These are phyloP conservation scores for Camelina neglecta DNA, from an alignment of 345 rosid species.

Conservation along the genomic window DNA sequence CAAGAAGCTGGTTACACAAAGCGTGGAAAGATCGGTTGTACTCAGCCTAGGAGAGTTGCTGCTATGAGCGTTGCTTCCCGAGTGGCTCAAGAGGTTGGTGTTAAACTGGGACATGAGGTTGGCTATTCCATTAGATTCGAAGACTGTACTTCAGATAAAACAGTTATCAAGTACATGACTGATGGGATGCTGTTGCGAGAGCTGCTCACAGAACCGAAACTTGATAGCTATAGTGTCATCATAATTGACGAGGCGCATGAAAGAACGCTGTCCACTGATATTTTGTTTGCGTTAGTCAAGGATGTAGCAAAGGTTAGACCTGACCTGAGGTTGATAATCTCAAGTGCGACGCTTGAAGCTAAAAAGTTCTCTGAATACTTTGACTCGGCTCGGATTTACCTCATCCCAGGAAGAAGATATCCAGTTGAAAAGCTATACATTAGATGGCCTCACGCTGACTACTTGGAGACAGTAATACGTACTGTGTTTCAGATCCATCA, in stretches of 20 bases:
- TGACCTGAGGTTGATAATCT: conserved; percentile 79
- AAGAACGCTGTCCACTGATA: conserved; percentile 93
- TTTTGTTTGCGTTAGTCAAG: conserved; percentile 48
- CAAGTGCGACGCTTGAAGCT: conserved; percentile 97
- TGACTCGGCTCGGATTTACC: conserved; percentile 82
- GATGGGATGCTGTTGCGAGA: conserved; percentile 96
- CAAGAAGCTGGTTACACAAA: conserved; percentile 89
- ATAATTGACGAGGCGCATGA: conserved; percentile 98
- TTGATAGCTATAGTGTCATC: conserved; percentile 81
- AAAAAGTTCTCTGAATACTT: conserved; percentile 93
- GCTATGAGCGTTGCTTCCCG: conserved; percentile 96
- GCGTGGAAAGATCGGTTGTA: conserved; percentile 86
- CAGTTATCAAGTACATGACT: conserved; percentile 88
- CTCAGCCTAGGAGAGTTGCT: conserved; percentile 94
- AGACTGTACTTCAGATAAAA: conserved; percentile 92
- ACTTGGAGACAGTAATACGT: conserved; percentile 80
- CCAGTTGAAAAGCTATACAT: conserved; percentile 86
- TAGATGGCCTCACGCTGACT: conserved; percentile 78
- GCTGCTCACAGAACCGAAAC: conserved; percentile 84
- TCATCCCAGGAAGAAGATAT: conserved; percentile 89
- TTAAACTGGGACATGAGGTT: conserved; percentile 93
- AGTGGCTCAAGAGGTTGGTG: conserved; percentile 91
- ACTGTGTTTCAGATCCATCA: conserved; percentile 88
- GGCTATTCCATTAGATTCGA: conserved; percentile 96
- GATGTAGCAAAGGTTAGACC: conserved; percentile 78